phyloP scores from a whole-genome alignment of 106 monocot genomes.

The Phalaenopsis aphrodite region DNA sequence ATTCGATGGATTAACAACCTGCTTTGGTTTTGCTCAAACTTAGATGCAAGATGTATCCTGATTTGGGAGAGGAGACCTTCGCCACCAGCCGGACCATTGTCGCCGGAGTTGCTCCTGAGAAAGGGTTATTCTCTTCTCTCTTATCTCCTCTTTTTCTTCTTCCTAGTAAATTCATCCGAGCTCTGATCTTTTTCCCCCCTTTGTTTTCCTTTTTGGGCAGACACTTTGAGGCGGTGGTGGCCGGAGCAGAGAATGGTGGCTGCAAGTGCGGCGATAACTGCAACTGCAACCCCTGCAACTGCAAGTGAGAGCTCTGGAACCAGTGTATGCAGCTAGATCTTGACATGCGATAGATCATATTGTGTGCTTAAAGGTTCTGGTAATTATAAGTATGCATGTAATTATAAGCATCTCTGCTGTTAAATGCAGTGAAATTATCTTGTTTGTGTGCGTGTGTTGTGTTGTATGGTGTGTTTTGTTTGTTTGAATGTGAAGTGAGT shows the following conservation, averaged over 20 bases:
- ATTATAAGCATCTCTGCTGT: neutral
- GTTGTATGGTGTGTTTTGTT: no score
- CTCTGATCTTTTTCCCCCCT: neutral
- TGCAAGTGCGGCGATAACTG: constrained; percentile 72
- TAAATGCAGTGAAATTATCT: constrained; percentile 1
- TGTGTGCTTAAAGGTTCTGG: neutral
- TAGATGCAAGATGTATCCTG: constrained; percentile 57
- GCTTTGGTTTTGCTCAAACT: neutral
- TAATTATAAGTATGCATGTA: neutral
- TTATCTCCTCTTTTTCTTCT: neutral
- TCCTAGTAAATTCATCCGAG: neutral
- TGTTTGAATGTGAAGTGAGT: no score
- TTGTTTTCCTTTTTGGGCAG: constrained; percentile 15
- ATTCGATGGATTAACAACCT: no score
- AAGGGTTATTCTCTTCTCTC: constrained; percentile 30
- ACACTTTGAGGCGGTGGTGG: constrained; percentile 25
- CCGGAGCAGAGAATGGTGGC: constrained; percentile 40
- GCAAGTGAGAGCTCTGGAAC: constrained; percentile 23
- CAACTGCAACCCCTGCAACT: constrained; percentile 64
- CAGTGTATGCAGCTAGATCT: neutral
- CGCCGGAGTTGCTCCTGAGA: constrained; percentile 63
- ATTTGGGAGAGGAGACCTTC: constrained; percentile 15
- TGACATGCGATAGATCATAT: neutral
- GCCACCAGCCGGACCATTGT: constrained; percentile 21
- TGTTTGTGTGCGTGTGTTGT: neutral